A percentile compares a stretch with the other conserved stretches of the same genome.
Evolutionary conservation across 345 rosid species (phyloP).

Genomic region (Populus ilicifolia): DNA sequence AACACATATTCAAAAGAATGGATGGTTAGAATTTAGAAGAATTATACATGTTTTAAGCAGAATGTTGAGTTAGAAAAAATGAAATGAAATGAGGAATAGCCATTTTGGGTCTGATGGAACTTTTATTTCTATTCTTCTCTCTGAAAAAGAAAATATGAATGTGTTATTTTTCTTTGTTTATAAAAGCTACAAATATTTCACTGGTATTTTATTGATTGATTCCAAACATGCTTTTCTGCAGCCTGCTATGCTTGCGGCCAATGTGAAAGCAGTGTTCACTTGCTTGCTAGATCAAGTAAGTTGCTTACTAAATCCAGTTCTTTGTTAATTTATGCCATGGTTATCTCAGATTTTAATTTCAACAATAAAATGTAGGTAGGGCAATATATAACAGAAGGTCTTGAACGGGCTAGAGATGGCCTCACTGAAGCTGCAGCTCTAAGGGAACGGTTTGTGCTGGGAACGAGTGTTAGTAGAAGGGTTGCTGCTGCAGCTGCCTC

Average conservation of each 20-base stretch:
- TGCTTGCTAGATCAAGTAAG: conserved; percentile 88
- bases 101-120: not conserved
- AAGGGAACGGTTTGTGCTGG: conserved; percentile 93
- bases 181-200: not conserved
- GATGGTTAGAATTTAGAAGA: not conserved
- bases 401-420: conserved; percentile 92
- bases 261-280: conserved; percentile 85
- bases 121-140: not conserved
- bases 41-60: not conserved
- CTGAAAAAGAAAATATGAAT: not conserved
- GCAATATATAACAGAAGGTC: conserved; percentile 86
- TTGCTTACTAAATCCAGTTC: conserved; percentile 8
- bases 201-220: conserved; percentile 10
- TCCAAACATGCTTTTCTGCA: conserved; percentile 32
- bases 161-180: not conserved
- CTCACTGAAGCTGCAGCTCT: conserved; percentile 86
- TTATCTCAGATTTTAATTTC: conserved; percentile 5
- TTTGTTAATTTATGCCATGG: conserved; percentile 15
- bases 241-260: conserved; percentile 77
- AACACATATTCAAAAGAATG: not conserved
- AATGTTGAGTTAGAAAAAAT: not conserved
- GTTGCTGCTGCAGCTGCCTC: conserved; percentile 98
- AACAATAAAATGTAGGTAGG: conserved; percentile 52
- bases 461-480: conserved; percentile 80
- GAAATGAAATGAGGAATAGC: not conserved